Percentiles rank a stretch among this genome's conserved stretches.
phyloP scores from a whole-genome alignment of 148 eudicot genomes.

The Bassia scoparia region DNA sequence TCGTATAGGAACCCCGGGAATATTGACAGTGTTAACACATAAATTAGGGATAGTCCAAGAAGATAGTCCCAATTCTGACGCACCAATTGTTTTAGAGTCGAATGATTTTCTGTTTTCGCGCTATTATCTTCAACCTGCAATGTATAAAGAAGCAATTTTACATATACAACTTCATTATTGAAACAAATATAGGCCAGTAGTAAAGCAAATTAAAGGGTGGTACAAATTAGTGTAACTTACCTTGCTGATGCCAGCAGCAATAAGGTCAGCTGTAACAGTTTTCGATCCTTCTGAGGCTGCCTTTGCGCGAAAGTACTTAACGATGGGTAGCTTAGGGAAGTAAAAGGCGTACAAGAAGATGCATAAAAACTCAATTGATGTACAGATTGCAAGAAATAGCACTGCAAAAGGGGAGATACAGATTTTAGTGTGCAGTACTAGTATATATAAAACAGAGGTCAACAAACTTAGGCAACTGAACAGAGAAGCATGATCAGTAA shows the following conservation, averaged over 20 bases:
- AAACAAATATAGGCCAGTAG: neutral
- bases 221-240: slow-evolving; percentile 10
- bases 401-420: slow-evolving; percentile 32
- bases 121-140: slow-evolving; percentile 30
- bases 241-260: slow-evolving; percentile 48
- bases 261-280: slow-evolving; percentile 55
- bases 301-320: slow-evolving; percentile 54
- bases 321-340: slow-evolving; percentile 55
- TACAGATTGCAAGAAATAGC: slow-evolving; percentile 45
- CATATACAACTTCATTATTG: neutral
- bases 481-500: no score
- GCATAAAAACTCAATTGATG: slow-evolving; percentile 47
- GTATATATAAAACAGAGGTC: neutral
- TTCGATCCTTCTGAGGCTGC: slow-evolving; percentile 60
- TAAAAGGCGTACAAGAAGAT: slow-evolving; percentile 43
- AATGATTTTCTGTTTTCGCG: slow-evolving; percentile 27
- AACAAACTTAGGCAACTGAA: neutral
- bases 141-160: neutral
- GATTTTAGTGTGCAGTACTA: no score
- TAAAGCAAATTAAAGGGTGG: neutral
- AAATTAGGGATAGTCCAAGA: slow-evolving; percentile 52
- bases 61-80: slow-evolving; percentile 56
- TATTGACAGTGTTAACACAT: slow-evolving; percentile 60
- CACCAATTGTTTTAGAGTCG: slow-evolving; percentile 48
- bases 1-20: slow-evolving; percentile 77